Evolutionary conservation across 2,329 filamentous ascomycete species (phyloP).

Genomic region (Penicillium olsonii): DNA sequence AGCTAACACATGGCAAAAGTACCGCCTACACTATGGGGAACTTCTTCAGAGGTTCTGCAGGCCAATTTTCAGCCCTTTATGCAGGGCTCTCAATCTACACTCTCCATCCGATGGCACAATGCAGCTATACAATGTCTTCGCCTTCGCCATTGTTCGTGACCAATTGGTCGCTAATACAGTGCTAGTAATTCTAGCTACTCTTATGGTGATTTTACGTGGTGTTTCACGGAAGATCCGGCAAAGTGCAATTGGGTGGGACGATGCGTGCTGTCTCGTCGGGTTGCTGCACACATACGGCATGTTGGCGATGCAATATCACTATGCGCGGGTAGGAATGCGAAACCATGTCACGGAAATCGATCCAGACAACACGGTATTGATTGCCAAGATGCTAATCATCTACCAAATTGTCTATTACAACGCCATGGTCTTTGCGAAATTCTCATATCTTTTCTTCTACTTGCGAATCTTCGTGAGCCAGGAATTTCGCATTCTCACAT

Average conservation of each 20-base stretch:
- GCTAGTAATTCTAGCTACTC: constrained; percentile 28
- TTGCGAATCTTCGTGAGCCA: constrained; percentile 33
- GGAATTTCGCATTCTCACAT: constrained; percentile 32
- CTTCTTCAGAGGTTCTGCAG: neutral
- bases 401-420: constrained; percentile 31
- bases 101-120: neutral
- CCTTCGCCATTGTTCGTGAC: constrained; percentile 17
- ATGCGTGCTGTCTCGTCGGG: constrained; percentile 26
- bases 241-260: constrained; percentile 34
- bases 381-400: constrained; percentile 20
- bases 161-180: constrained; percentile 25
- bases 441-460: constrained; percentile 35
- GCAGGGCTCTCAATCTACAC: neutral
- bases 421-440: constrained; percentile 31
- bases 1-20: neutral
- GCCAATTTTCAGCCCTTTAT: neutral
- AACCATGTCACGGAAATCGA: constrained; percentile 9
- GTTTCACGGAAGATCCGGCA: constrained; percentile 29
- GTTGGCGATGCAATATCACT: constrained; percentile 22
- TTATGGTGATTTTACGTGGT: constrained; percentile 30
- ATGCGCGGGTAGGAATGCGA: constrained; percentile 21
- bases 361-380: constrained; percentile 6
- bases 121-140: constrained; percentile 17
- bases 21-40: neutral
- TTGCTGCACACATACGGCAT: constrained; percentile 22